Conservation (phyloP, 2,329 filamentous ascomycete genomes). For the Colletotrichum phormii region DNA sequence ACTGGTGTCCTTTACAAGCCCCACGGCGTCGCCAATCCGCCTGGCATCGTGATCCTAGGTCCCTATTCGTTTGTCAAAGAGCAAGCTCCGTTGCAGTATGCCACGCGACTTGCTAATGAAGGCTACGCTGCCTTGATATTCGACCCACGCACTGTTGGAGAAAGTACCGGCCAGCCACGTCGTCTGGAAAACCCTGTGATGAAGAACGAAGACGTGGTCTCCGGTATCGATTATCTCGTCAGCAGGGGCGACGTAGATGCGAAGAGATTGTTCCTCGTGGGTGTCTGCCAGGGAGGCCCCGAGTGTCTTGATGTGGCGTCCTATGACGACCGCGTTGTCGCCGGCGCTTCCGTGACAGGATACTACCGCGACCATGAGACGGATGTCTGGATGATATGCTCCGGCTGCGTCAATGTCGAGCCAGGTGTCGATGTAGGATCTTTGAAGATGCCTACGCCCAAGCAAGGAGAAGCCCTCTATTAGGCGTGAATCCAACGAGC, state of each 20-base stretch:
- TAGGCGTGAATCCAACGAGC: slow-evolving; percentile 32
- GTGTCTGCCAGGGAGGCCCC: slow-evolving; percentile 45
- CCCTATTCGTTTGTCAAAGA: slow-evolving; percentile 46
- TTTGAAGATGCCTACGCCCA: no score
- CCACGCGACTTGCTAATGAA: slow-evolving; percentile 45
- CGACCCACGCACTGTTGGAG: slow-evolving; percentile 45
- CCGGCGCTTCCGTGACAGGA: slow-evolving; percentile 37
- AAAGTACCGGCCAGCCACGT: slow-evolving; percentile 44
- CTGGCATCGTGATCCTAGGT: slow-evolving; percentile 39
- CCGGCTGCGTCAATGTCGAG: no score
- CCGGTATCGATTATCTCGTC: no score
- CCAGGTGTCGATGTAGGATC: no score
- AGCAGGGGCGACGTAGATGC: no score
- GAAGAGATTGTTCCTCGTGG: slow-evolving; percentile 40
- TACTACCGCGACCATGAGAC: no score
- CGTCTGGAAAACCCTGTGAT: slow-evolving; percentile 39
- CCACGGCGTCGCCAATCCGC: no score
- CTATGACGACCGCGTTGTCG: slow-evolving; percentile 39
- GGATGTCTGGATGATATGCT: no score
- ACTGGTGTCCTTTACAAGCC: no score
- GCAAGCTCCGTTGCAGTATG: slow-evolving; percentile 45
- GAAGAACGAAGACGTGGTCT: no score
- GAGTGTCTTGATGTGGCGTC: slow-evolving; percentile 45
- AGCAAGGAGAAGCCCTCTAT: no score
- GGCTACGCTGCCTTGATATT: slow-evolving; percentile 46